Conservation (phyloP, 768 basidiomycete genomes). For the Naganishia randhawae region DNA sequence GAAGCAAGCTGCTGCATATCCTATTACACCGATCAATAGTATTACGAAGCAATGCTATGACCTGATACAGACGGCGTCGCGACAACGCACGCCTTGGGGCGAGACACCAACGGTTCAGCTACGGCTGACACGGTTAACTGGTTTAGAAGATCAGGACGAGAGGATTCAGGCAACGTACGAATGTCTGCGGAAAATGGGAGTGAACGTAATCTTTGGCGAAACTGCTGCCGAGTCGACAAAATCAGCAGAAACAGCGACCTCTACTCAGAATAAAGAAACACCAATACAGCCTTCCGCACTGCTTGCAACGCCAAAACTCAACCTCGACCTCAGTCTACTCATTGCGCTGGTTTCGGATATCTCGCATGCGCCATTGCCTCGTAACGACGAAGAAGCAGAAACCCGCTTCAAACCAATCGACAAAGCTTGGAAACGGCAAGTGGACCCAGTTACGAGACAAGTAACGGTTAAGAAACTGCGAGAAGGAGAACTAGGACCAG, state of each 20-base stretch:
- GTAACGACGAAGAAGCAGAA: constrained; percentile 59
- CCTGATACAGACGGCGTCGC: constrained; percentile 63
- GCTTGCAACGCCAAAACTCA: constrained; percentile 61
- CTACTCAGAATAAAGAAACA: background rate
- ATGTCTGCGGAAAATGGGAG: constrained; percentile 60
- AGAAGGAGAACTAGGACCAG: constrained; percentile 29
- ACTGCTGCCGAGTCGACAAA: constrained; percentile 8
- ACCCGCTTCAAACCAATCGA: constrained; percentile 60
- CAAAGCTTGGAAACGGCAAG: constrained; percentile 24
- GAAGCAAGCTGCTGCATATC: constrained; percentile 11
- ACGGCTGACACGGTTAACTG: constrained; percentile 64
- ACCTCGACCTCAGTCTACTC: constrained; percentile 77
- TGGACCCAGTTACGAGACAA: constrained; percentile 30
- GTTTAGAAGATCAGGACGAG: constrained; percentile 50
- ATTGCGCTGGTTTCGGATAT: constrained; percentile 80
- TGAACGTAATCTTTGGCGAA: constrained; percentile 63
- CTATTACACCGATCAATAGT: constrained; percentile 63
- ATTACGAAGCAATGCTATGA: constrained; percentile 67
- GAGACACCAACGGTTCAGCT: constrained; percentile 53
- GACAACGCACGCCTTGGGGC: constrained; percentile 55
- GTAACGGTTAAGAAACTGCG: constrained; percentile 24
- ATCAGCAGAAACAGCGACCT: background rate
- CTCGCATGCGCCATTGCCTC: constrained; percentile 67
- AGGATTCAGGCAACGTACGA: constrained; percentile 64
- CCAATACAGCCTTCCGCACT: constrained; percentile 9